Percentiles rank a stretch among this genome's conserved stretches.
These are phyloP conservation scores for Trichoderma citrinoviride DNA, from an alignment of 2,329 filamentous ascomycete genomes.

Conservation along the genomic window DNA sequence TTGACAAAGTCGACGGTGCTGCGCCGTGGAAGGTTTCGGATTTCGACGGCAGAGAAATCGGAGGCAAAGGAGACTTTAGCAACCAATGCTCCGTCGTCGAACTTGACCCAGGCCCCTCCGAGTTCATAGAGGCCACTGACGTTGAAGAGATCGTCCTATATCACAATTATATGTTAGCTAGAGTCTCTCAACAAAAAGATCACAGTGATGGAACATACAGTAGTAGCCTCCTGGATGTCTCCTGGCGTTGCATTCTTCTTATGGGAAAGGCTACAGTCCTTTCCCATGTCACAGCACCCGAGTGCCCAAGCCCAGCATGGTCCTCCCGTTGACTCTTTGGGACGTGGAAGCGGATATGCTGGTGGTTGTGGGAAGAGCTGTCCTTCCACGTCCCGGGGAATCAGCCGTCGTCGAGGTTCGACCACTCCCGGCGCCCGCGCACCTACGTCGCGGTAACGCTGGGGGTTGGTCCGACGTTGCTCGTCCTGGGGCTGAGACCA, in stretches of 20 bases:
- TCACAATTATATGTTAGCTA: neutral
- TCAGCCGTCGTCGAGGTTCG: too few relatives aligned
- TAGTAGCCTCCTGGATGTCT: neutral
- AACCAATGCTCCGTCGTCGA: constrained; percentile 34
- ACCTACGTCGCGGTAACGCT: too few relatives aligned
- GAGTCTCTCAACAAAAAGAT: neutral
- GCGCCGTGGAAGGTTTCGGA: constrained; percentile 30
- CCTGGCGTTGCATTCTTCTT: neutral
- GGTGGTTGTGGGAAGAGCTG: too few relatives aligned
- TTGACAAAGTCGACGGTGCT: constrained; percentile 21
- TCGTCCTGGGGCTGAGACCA: too few relatives aligned
- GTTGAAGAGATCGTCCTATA: neutral
- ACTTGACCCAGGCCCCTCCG: constrained; percentile 33
- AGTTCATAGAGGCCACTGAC: neutral
- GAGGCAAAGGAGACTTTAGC: constrained; percentile 33
- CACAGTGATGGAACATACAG: neutral
- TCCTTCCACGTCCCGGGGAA: too few relatives aligned
- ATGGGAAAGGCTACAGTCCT: constrained; percentile 6
- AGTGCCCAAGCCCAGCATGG: neutral
- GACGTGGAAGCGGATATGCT: neutral
- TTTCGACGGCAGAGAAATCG: constrained; percentile 39
- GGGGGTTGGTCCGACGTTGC: too few relatives aligned
- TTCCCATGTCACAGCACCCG: constrained; percentile 9
- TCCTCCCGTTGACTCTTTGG: neutral
- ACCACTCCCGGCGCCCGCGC: too few relatives aligned